Percentiles rank a stretch among this genome's conserved stretches.
phyloP scores from a whole-genome alignment of 352 stramenopile genomes.

The Phytophthora cryptogea region DNA sequence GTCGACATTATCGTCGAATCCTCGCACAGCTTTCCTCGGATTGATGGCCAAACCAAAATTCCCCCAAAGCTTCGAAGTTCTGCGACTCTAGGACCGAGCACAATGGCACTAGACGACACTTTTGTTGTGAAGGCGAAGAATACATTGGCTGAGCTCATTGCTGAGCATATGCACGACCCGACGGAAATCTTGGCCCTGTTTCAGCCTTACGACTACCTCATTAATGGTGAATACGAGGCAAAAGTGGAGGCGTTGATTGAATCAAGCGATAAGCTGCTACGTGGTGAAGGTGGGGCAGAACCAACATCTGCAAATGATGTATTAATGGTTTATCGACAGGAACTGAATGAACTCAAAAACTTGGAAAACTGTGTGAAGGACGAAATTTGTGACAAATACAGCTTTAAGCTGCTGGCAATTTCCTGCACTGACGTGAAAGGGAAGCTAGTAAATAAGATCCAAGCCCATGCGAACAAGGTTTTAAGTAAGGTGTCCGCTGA shows the following conservation, averaged over 20 bases:
- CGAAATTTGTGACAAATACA: slow-evolving; percentile 85
- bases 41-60: slow-evolving; percentile 83
- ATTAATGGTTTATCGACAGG: slow-evolving; percentile 48
- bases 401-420: slow-evolving; percentile 90
- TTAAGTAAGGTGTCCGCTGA: slow-evolving; percentile 85
- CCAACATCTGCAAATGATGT: slow-evolving; percentile 44
- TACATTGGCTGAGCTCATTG: slow-evolving; percentile 51
- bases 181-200: slow-evolving; percentile 74
- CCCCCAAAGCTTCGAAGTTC: slow-evolving; percentile 63
- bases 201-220: slow-evolving; percentile 71
- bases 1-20: slow-evolving; percentile 79
- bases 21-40: slow-evolving; percentile 87
- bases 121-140: slow-evolving; percentile 81
- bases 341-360: slow-evolving; percentile 58
- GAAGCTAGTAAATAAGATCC: slow-evolving; percentile 76
- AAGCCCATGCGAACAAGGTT: slow-evolving; percentile 68
- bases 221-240: slow-evolving; percentile 80
- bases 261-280: slow-evolving; percentile 25
- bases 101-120: slow-evolving; percentile 75
- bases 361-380: slow-evolving; percentile 52
- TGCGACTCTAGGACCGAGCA: slow-evolving; percentile 80
- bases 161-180: slow-evolving; percentile 72
- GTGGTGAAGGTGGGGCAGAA: slow-evolving; percentile 15
- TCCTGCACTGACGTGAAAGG: slow-evolving; percentile 89
- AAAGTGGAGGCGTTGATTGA: slow-evolving; percentile 62